phyloP scores from a whole-genome alignment of 768 basidiomycete species.

The Asterophora parasitica region DNA sequence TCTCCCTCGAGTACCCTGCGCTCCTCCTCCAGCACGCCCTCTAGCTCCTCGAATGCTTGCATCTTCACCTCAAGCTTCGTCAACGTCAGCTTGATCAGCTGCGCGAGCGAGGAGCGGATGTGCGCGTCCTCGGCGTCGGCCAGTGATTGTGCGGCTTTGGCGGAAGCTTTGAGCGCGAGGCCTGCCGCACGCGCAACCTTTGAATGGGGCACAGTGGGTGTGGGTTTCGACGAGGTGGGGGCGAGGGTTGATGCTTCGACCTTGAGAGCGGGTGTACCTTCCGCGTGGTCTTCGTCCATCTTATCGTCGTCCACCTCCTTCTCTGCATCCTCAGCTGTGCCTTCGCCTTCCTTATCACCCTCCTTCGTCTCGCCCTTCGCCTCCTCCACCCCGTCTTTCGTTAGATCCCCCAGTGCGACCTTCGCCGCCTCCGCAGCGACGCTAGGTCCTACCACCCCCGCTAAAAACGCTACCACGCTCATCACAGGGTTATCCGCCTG shows the following conservation, averaged over 20 bases:
- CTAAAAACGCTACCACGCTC: constrained; percentile 97
- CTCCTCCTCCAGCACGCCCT: constrained; percentile 89
- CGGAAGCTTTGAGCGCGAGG: constrained; percentile 85
- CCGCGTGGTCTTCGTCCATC: constrained; percentile 41
- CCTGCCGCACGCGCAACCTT: constrained; percentile 79
- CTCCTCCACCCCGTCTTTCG: constrained; percentile 34
- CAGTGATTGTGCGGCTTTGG: constrained; percentile 75
- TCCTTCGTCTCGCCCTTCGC: constrained; percentile 24
- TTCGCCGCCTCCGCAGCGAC: constrained; percentile 95
- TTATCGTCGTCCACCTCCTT: constrained; percentile 38
- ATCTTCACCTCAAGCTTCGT: constrained; percentile 95
- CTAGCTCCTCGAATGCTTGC: constrained; percentile 90
- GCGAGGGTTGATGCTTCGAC: constrained; percentile 23
- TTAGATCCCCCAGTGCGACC: constrained; percentile 78
- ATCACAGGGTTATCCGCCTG: constrained; percentile 97
- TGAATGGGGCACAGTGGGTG: constrained; percentile 55
- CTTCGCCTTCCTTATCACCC: constrained; percentile 20
- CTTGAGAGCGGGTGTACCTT: constrained; percentile 19
- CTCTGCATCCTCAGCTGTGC: constrained; percentile 18
- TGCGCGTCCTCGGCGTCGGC: constrained; percentile 80
- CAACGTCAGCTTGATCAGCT: constrained; percentile 77
- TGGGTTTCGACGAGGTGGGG: constrained; percentile 33
- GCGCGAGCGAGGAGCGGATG: constrained; percentile 73
- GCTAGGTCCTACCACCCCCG: constrained; percentile 84
- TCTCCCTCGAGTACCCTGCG: constrained; percentile 79